Conservation (phyloP, 352 stramenopile species). For the Globisporangium canariense region DNA sequence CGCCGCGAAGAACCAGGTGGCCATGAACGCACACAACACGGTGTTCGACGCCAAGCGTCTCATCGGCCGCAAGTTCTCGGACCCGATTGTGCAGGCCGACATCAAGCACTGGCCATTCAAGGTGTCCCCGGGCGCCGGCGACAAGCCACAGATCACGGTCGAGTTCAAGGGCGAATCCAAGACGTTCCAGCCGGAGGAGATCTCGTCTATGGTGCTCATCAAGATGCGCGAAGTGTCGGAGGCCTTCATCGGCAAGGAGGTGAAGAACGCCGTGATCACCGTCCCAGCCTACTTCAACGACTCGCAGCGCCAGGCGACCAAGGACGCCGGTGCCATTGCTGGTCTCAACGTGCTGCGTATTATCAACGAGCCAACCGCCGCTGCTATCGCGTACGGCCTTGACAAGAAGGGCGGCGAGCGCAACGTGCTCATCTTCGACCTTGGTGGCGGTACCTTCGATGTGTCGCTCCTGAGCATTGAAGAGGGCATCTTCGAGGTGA, state of each 20-base stretch:
- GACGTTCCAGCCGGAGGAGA: slow-evolving; percentile 76
- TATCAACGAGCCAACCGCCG: slow-evolving; percentile 97
- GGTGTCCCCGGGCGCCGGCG: slow-evolving; percentile 53
- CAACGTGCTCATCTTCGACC: slow-evolving; percentile 97
- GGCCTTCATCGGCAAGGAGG: slow-evolving; percentile 54
- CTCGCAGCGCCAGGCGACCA: slow-evolving; percentile 93
- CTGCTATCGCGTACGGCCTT: slow-evolving; percentile 93
- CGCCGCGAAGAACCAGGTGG: slow-evolving; percentile 92
- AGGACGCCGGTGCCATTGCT: slow-evolving; percentile 89
- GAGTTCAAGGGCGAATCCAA: slow-evolving; percentile 70
- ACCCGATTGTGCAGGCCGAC: slow-evolving; percentile 86
- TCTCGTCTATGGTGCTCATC: slow-evolving; percentile 70
- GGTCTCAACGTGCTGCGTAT: slow-evolving; percentile 94
- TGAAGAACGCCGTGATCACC: slow-evolving; percentile 87
- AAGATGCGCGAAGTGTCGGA: slow-evolving; percentile 73
- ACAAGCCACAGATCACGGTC: slow-evolving; percentile 73
- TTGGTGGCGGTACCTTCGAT: slow-evolving; percentile 94
- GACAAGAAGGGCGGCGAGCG: slow-evolving; percentile 93
- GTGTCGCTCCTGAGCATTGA: slow-evolving; percentile 90
- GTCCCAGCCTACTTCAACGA: slow-evolving; percentile 97
- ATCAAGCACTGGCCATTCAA: slow-evolving; percentile 71
- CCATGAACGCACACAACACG: slow-evolving; percentile 94
- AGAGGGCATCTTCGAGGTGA: slow-evolving; percentile 93
- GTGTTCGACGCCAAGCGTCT: slow-evolving; percentile 96
- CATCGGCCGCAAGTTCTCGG: slow-evolving; percentile 93